phyloP scores from a whole-genome alignment of 2,329 filamentous ascomycete genomes.

The Fusarium pseudonygamai region DNA sequence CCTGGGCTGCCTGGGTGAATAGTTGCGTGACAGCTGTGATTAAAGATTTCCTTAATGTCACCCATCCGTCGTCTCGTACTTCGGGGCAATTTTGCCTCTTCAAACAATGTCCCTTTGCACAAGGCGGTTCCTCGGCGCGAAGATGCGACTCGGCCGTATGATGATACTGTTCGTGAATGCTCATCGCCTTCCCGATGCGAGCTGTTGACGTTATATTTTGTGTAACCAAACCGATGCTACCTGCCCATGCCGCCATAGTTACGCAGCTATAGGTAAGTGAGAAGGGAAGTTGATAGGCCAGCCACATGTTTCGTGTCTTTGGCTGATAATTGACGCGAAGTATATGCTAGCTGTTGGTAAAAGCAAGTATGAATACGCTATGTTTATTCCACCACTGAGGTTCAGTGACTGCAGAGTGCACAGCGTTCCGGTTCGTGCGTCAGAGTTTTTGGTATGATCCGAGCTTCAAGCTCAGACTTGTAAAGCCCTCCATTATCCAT shows the following conservation, averaged over 20 bases:
- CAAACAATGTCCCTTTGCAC: neutral
- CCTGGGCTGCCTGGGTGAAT: neutral
- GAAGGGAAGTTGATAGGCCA: neutral
- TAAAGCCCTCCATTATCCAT: conserved; percentile 10
- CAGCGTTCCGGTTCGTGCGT: neutral
- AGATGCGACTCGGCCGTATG: conserved; percentile 1
- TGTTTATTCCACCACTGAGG: conserved; percentile 30
- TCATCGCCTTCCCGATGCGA: neutral
- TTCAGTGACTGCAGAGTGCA: neutral
- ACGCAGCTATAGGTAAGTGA: neutral
- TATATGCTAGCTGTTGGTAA: neutral
- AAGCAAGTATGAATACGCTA: neutral
- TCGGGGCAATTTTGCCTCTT: neutral
- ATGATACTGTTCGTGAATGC: neutral
- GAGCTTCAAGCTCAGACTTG: conserved; percentile 1
- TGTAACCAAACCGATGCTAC: conserved; percentile 5
- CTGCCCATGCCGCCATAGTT: neutral
- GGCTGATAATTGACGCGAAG: conserved; percentile 7
- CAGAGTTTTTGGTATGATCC: neutral
- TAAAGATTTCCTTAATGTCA: neutral
- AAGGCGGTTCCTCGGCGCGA: conserved; percentile 1
- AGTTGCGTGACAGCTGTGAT: neutral
- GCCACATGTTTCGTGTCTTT: conserved; percentile 7
- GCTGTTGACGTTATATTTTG: neutral
- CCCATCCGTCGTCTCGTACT: neutral